These are phyloP conservation scores for Colletotrichum lentis DNA, from an alignment of 2,329 filamentous ascomycete genomes.

Conservation along the genomic window DNA sequence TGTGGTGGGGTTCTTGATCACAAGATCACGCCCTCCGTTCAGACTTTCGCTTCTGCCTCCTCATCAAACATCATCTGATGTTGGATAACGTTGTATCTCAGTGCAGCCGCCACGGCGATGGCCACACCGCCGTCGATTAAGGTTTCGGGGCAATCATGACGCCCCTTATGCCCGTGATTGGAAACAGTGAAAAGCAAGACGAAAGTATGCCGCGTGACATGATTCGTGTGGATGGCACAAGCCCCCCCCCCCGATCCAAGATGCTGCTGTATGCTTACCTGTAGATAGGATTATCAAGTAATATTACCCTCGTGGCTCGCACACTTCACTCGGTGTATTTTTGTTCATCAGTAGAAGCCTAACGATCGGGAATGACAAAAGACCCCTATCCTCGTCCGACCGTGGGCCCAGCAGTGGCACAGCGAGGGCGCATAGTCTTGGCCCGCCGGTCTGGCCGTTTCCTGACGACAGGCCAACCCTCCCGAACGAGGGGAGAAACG, in stretches of 20 bases:
- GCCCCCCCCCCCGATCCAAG: not conserved
- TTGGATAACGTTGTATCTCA: constrained; percentile 5
- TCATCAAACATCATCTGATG: constrained; percentile 38
- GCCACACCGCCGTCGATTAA: constrained; percentile 13
- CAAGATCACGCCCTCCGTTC: constrained; percentile 14
- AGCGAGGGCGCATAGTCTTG: not conserved
- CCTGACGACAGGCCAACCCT: constrained; percentile 14
- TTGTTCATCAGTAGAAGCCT: too few relatives aligned
- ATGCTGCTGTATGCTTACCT: too few relatives aligned
- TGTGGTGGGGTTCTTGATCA: constrained; percentile 27
- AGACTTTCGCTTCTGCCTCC: constrained; percentile 34
- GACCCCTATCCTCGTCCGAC: not conserved
- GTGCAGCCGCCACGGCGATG: constrained; percentile 23
- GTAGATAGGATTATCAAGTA: too few relatives aligned
- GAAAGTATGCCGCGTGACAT: constrained; percentile 7
- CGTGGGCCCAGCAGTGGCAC: not conserved
- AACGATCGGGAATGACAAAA: not conserved
- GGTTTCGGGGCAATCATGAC: constrained; percentile 13
- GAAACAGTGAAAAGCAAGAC: constrained; percentile 25
- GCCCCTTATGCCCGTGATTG: constrained; percentile 21
- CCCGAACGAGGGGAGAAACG: constrained; percentile 1
- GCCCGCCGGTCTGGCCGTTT: not conserved
- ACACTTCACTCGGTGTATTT: not conserved
- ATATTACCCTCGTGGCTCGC: too few relatives aligned
- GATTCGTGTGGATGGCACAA: not conserved